A percentile compares a stretch with the other conserved stretches of the same genome.
phyloP scores from a whole-genome alignment of 2,329 filamentous ascomycete species.

The Pseudomassariella vexata region DNA sequence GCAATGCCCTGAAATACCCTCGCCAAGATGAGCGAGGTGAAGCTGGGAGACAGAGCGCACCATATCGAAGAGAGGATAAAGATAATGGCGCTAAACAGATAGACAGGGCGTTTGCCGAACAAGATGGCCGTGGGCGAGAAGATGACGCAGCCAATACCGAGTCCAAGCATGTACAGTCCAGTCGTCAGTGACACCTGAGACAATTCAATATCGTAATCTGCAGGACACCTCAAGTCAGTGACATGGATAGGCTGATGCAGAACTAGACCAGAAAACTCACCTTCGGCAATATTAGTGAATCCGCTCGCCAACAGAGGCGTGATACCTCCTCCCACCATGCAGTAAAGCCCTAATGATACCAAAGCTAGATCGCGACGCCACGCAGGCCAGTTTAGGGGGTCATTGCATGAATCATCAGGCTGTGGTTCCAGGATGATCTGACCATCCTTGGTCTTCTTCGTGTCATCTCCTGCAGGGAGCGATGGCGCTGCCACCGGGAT shows the following conservation, averaged over 20 bases:
- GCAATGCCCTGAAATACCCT: slow-evolving; percentile 84
- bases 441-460: slow-evolving; percentile 77
- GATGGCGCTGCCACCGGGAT: slow-evolving; percentile 28
- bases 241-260: slow-evolving; percentile 4
- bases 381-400: slow-evolving; percentile 85
- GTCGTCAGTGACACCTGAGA: slow-evolving; percentile 79
- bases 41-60: slow-evolving; percentile 81
- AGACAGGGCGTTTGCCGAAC: slow-evolving; percentile 86
- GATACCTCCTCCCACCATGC: slow-evolving; percentile 88
- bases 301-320: slow-evolving; percentile 86
- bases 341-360: slow-evolving; percentile 82
- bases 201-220: slow-evolving; percentile 57
- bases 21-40: slow-evolving; percentile 71
- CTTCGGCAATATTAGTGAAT: slow-evolving; percentile 70
- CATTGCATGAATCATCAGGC: slow-evolving; percentile 83
- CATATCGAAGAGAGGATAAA: slow-evolving; percentile 74
- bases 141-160: slow-evolving; percentile 78
- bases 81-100: slow-evolving; percentile 70
- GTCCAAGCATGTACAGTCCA: slow-evolving; percentile 88
- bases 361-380: slow-evolving; percentile 78
- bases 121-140: slow-evolving; percentile 87
- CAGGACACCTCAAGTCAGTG: slow-evolving; percentile 6
- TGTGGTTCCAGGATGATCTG: slow-evolving; percentile 85
- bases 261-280: slow-evolving; percentile 30
- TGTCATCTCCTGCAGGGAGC: slow-evolving; percentile 28